A percentile compares a stretch with the other conserved stretches of the same genome.
Evolutionary conservation across 148 eudicot genomes (phyloP).

Genomic region (Fagopyrum homotropicum): DNA sequence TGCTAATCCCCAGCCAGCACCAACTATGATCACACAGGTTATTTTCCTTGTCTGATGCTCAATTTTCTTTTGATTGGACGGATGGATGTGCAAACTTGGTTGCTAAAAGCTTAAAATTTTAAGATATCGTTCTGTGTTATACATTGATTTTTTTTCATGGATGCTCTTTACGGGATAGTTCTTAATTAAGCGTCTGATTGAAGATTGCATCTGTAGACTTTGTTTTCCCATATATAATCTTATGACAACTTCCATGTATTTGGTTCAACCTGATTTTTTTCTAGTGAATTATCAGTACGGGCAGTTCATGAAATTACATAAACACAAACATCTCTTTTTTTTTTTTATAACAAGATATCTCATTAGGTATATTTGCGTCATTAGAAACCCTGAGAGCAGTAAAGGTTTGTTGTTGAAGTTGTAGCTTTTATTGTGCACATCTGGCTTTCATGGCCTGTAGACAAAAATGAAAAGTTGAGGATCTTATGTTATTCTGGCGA

Average conservation of each 20-base stretch:
- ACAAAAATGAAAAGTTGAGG: neutral
- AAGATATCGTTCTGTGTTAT: neutral
- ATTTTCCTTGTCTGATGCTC: neutral
- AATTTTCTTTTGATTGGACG: slow-evolving; percentile 5
- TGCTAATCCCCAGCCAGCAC: slow-evolving; percentile 49
- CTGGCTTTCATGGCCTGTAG: neutral
- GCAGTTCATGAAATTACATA: neutral
- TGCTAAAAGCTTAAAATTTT: neutral
- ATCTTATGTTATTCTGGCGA: neutral
- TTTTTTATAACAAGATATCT: neutral
- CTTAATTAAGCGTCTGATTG: neutral
- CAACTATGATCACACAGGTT: slow-evolving; percentile 77
- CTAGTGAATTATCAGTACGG: neutral
- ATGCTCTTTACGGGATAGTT: neutral
- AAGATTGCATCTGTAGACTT: neutral
- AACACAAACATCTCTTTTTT: neutral
- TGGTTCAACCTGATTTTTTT: neutral
- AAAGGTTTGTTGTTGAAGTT: neutral
- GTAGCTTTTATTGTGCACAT: neutral
- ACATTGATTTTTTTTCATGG: neutral
- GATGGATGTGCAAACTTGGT: neutral
- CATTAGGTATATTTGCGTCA: neutral
- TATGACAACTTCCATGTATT: neutral
- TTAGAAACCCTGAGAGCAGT: neutral
- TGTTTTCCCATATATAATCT: neutral